Conservation (phyloP, 768 basidiomycete genomes). For the Boletus coccyginus region DNA sequence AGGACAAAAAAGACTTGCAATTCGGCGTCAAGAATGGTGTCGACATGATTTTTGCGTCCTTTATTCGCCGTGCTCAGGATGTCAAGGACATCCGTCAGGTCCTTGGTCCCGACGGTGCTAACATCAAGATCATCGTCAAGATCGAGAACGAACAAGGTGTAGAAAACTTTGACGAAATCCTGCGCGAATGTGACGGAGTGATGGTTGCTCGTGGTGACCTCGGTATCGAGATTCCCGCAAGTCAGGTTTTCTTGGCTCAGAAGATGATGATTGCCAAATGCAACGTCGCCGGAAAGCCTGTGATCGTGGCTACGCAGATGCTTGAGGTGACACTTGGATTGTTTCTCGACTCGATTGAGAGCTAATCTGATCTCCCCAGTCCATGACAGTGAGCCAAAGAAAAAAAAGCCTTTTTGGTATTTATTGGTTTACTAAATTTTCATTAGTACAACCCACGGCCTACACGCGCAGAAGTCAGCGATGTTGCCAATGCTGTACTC, state of each 20-base stretch:
- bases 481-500: constrained; percentile 98
- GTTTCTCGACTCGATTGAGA: not conserved
- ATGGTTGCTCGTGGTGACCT: constrained; percentile 99
- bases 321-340: constrained; percentile 65
- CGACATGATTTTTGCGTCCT: constrained; percentile 99
- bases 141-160: constrained; percentile 99
- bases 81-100: constrained; percentile 91
- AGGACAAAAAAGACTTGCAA: constrained; percentile 92
- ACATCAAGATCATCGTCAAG: constrained; percentile 99
- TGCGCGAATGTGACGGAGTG: constrained; percentile 93
- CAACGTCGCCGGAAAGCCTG: constrained; percentile 96
- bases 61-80: constrained; percentile 94
- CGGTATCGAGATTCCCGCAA: constrained; percentile 99
- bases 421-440: constrained; percentile 4
- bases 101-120: constrained; percentile 91
- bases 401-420: not conserved
- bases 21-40: constrained; percentile 98
- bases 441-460: constrained; percentile 93
- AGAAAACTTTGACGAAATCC: constrained; percentile 97
- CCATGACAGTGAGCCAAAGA: constrained; percentile 74
- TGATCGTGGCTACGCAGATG: constrained; percentile 99
- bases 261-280: constrained; percentile 99
- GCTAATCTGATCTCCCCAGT: constrained; percentile 42
- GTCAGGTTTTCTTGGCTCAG: constrained; percentile 98
- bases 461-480: constrained; percentile 97